phyloP scores from a whole-genome alignment of 2,329 filamentous ascomycete genomes.

The Talaromyces sp. region DNA sequence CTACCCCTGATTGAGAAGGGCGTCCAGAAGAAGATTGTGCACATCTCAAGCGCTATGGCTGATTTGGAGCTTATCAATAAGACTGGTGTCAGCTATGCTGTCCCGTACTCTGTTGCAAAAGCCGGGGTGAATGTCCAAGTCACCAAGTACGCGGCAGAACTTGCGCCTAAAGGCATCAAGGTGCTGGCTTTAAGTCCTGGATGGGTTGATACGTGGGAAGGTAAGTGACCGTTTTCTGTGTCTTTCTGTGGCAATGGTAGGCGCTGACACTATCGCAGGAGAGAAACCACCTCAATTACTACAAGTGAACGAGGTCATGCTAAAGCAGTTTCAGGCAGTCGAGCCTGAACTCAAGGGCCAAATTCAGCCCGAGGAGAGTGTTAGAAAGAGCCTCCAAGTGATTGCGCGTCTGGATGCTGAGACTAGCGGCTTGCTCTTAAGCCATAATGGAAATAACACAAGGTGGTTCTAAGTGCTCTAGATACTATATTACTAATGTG shows the following conservation, averaged over 20 bases:
- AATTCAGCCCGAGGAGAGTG: conserved; percentile 23
- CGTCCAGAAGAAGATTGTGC: conserved; percentile 38
- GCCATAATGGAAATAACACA: conserved; percentile 26
- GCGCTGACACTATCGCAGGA: background rate
- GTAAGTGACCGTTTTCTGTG: conserved; percentile 10
- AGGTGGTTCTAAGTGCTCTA: conserved; percentile 12
- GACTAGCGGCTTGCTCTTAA: conserved; percentile 20
- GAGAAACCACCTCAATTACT: background rate
- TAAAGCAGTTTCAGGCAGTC: conserved; percentile 18
- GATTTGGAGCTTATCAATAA: conserved; percentile 22
- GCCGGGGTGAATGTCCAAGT: conserved; percentile 38
- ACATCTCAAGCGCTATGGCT: conserved; percentile 35
- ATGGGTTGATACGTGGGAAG: conserved; percentile 23
- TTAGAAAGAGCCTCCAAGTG: conserved; percentile 20
- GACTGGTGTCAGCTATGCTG: conserved; percentile 18
- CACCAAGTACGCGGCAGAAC: conserved; percentile 38
- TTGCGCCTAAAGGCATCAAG: conserved; percentile 27
- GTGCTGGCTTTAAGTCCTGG: conserved; percentile 31
- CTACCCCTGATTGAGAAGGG: conserved; percentile 38
- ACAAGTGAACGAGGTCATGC: conserved; percentile 9
- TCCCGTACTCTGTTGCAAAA: conserved; percentile 37
- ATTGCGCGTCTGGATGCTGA: conserved; percentile 19
- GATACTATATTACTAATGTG: no score
- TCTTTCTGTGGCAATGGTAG: background rate
- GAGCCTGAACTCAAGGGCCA: conserved; percentile 19